Percentiles rank a stretch among this genome's conserved stretches.
phyloP scores from a whole-genome alignment of 148 eudicot genomes.

The Camellia japonica region DNA sequence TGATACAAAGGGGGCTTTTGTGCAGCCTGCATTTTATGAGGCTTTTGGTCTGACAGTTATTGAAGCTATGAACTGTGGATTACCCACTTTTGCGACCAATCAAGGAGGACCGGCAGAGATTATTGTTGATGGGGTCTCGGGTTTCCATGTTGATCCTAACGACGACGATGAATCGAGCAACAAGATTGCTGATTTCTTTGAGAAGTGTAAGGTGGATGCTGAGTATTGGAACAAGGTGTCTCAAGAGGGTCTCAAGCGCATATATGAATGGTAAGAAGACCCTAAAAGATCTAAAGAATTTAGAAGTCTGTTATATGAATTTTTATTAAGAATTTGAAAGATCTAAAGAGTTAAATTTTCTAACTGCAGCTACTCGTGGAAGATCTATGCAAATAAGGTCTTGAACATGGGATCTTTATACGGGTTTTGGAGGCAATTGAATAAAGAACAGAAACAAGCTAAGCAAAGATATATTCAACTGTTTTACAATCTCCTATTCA shows the following conservation, averaged over 20 bases:
- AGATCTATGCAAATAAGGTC: constrained; percentile 59
- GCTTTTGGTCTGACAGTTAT: constrained; percentile 70
- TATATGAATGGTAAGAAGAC: constrained; percentile 50
- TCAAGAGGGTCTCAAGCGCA: constrained; percentile 44
- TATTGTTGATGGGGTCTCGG: constrained; percentile 53
- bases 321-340: neutral
- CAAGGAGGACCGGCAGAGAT: constrained; percentile 76
- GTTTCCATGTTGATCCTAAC: constrained; percentile 57
- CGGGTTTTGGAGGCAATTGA: constrained; percentile 69
- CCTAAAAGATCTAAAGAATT: neutral
- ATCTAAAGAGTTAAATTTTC: neutral
- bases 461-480: constrained; percentile 76
- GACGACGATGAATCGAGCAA: constrained; percentile 50
- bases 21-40: constrained; percentile 71
- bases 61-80: constrained; percentile 71
- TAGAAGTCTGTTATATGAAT: neutral
- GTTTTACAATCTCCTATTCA: constrained; percentile 75
- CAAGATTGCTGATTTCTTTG: constrained; percentile 60
- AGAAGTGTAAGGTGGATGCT: constrained; percentile 43
- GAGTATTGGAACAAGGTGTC: constrained; percentile 51
- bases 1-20: constrained; percentile 64
- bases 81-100: constrained; percentile 66
- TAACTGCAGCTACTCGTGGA: constrained; percentile 65
- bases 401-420: constrained; percentile 75
- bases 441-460: constrained; percentile 72